A percentile compares a stretch with the other conserved stretches of the same genome.
Conservation (phyloP, 2,329 filamentous ascomycete genomes). For the Lecanicillium sp. region DNA sequence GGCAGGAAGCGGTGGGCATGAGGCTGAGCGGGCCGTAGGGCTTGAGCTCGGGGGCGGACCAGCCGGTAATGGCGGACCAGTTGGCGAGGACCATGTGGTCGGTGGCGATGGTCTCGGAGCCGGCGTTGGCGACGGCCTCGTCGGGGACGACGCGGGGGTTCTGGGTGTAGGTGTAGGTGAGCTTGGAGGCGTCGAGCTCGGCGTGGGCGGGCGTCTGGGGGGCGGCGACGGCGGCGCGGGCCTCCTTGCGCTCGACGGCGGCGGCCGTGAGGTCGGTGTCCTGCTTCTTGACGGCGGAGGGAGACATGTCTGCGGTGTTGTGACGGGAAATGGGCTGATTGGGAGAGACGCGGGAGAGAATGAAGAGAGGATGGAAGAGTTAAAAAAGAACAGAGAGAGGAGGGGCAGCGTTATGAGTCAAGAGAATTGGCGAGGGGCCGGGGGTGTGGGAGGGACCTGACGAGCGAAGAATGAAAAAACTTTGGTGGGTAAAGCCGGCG, state of each 20-base stretch:
- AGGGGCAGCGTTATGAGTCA: conserved; percentile 4
- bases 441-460: neutral
- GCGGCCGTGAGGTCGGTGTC: conserved; percentile 47
- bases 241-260: conserved; percentile 45
- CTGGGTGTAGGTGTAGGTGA: conserved; percentile 48
- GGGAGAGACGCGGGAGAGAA: neutral
- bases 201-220: conserved; percentile 40
- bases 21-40: conserved; percentile 73
- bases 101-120: conserved; percentile 55
- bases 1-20: conserved; percentile 71
- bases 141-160: conserved; percentile 48
- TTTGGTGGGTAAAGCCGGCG: neutral
- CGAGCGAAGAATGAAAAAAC: neutral
- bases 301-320: conserved; percentile 35
- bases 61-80: conserved; percentile 62
- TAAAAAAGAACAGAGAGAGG: neutral
- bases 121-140: conserved; percentile 40
- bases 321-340: neutral
- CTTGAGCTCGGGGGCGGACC: conserved; percentile 66
- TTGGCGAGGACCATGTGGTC: conserved; percentile 82
- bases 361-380: neutral
- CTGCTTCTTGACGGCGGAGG: conserved; percentile 40
- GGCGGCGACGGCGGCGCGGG: conserved; percentile 22
- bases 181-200: conserved; percentile 57
- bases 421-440: neutral